These are phyloP conservation scores for Lyophyllum semitale DNA, from an alignment of 768 basidiomycete species.

Conservation along the genomic window DNA sequence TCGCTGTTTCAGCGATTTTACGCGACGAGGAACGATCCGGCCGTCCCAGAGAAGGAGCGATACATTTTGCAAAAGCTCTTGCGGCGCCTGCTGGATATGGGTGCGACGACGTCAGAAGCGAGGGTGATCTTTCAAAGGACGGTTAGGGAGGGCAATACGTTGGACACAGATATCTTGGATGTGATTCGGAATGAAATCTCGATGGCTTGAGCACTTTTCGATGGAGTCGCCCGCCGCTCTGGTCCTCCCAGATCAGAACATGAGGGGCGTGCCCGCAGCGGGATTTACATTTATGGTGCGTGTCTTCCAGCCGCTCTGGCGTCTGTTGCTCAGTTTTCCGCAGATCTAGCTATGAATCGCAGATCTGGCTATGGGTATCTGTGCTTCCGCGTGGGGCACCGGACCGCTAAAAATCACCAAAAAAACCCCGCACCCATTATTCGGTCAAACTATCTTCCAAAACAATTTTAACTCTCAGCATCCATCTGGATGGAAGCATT, in stretches of 20 bases:
- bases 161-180: constrained; percentile 70
- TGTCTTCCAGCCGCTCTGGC: not conserved
- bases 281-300: constrained; percentile 78
- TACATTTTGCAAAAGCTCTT: constrained; percentile 62
- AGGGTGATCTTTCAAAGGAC: constrained; percentile 62
- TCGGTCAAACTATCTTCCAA: constrained; percentile 32
- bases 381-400: constrained; percentile 33
- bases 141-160: constrained; percentile 45
- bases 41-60: constrained; percentile 48
- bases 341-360: too few species aligned
- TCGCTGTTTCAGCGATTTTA: constrained; percentile 54
- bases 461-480: constrained; percentile 41
- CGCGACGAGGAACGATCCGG: constrained; percentile 21
- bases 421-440: constrained; percentile 41
- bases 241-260: constrained; percentile 46
- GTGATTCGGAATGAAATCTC: constrained; percentile 68
- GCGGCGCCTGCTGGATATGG: constrained; percentile 73
- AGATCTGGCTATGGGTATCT: constrained; percentile 54
- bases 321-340: not conserved
- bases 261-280: constrained; percentile 52
- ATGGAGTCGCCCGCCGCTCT: constrained; percentile 59
- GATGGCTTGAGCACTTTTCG: constrained; percentile 81
- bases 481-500: constrained; percentile 60
- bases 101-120: constrained; percentile 65
- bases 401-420: too few species aligned